phyloP scores from a whole-genome alignment of 441 rosid genomes.

The Jatropha multifida region DNA sequence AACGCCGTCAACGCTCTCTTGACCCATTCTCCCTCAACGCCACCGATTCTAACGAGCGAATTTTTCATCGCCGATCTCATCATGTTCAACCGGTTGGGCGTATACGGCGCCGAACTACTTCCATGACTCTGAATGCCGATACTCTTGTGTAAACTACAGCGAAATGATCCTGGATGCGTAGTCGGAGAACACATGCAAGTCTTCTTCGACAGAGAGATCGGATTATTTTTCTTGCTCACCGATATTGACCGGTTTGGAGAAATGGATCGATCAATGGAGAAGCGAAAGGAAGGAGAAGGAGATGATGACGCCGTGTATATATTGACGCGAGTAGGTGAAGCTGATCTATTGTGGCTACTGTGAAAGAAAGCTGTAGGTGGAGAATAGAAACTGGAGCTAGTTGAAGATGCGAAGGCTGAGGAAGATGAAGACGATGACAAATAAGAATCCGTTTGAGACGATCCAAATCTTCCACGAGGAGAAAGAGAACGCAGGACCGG shows the following conservation, averaged over 20 bases:
- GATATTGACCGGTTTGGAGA: constrained; percentile 63
- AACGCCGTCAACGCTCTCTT: constrained; percentile 66
- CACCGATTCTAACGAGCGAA: constrained; percentile 77
- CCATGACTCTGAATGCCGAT: constrained; percentile 14
- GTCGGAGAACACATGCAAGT: constrained; percentile 93
- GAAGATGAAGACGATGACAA: constrained; percentile 30
- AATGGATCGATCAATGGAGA: constrained; percentile 66
- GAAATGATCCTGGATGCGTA: constrained; percentile 77
- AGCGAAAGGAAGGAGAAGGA: constrained; percentile 47
- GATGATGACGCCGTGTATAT: constrained; percentile 40
- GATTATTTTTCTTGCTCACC: constrained; percentile 37
- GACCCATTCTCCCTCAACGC: constrained; percentile 85
- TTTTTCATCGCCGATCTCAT: constrained; percentile 86
- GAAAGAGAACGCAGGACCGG: constrained; percentile 54
- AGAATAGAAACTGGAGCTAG: constrained; percentile 63
- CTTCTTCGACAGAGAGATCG: constrained; percentile 46
- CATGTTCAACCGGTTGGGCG: constrained; percentile 64
- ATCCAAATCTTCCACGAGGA: constrained; percentile 45
- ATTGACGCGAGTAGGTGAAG: constrained; percentile 64
- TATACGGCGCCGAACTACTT: constrained; percentile 33
- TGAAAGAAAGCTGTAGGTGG: constrained; percentile 43
- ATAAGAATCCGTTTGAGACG: constrained; percentile 5
- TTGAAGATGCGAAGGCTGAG: constrained; percentile 66
- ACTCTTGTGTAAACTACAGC: constrained; percentile 71
- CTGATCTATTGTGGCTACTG: constrained; percentile 32